Percentiles rank a stretch among this genome's conserved stretches.
Conservation (phyloP, 371 early-diverging fungal genomes). For the Fennellomyces sp. region DNA sequence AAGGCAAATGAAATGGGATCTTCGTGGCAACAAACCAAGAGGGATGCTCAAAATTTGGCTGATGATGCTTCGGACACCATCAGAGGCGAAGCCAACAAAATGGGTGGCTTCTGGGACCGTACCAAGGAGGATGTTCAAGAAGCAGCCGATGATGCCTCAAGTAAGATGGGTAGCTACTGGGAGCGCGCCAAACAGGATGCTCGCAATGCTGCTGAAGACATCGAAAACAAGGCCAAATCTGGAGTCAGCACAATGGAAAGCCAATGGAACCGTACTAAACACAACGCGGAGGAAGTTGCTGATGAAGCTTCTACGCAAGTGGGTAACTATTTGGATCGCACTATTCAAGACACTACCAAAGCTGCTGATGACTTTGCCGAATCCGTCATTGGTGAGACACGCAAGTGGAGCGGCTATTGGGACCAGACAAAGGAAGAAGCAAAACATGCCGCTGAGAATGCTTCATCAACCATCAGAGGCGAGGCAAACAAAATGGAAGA, state of each 20-base stretch:
- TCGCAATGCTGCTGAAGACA: conserved; percentile 4
- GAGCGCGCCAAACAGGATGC: conserved; percentile 14
- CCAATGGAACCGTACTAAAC: neutral
- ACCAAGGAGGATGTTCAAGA: conserved; percentile 13
- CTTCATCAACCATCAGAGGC: neutral
- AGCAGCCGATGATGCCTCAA: conserved; percentile 1
- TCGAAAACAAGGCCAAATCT: conserved; percentile 1
- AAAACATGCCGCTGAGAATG: neutral
- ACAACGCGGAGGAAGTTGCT: conserved; percentile 1
- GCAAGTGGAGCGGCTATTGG: neutral
- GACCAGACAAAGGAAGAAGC: conserved; percentile 9
- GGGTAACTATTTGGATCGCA: conserved; percentile 10
- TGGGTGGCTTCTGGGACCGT: neutral
- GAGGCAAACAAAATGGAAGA: neutral
- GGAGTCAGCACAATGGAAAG: too few relatives aligned
- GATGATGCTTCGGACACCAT: neutral
- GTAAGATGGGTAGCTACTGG: neutral
- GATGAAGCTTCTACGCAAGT: conserved; percentile 1
- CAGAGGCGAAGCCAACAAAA: neutral
- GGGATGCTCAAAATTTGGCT: neutral
- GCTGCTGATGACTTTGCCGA: neutral
- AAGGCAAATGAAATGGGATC: conserved; percentile 4
- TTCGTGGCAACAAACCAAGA: conserved; percentile 15
- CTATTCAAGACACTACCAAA: neutral
- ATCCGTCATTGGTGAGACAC: neutral